phyloP scores from a whole-genome alignment of 2,329 filamentous ascomycete genomes.

The Sphaerulina musiva region DNA sequence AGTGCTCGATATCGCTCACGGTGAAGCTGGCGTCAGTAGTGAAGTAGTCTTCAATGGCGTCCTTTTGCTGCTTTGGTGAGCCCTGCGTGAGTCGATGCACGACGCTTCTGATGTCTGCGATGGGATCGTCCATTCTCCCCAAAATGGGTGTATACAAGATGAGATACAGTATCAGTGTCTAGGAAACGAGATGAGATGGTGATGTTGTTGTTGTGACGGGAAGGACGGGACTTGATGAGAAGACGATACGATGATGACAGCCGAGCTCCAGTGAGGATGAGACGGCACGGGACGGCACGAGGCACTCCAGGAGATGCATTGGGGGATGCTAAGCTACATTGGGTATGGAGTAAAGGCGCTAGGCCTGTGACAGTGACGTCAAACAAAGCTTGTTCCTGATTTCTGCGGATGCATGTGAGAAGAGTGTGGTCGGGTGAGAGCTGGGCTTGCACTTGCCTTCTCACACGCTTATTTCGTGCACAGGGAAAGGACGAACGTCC shows the following conservation, averaged over 20 bases:
- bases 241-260: background rate
- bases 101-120: constrained; percentile 57
- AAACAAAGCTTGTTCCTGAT: background rate
- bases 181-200: background rate
- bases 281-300: too few species aligned
- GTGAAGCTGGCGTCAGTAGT: constrained; percentile 64
- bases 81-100: constrained; percentile 65
- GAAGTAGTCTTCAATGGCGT: constrained; percentile 66
- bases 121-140: constrained; percentile 33
- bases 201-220: background rate
- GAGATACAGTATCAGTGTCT: too few species aligned
- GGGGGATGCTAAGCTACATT: too few species aligned
- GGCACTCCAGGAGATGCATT: too few species aligned
- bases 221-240: background rate
- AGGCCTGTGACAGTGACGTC: background rate
- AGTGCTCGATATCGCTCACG: background rate
- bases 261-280: background rate
- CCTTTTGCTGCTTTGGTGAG: constrained; percentile 57
- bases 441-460: too few species aligned
- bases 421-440: too few species aligned
- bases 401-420: background rate
- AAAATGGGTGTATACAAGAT: too few species aligned
- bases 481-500: too few species aligned
- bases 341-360: background rate
- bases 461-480: too few species aligned